Conservation (phyloP, 768 basidiomycete genomes). For the Rossbeevera mucosa region DNA sequence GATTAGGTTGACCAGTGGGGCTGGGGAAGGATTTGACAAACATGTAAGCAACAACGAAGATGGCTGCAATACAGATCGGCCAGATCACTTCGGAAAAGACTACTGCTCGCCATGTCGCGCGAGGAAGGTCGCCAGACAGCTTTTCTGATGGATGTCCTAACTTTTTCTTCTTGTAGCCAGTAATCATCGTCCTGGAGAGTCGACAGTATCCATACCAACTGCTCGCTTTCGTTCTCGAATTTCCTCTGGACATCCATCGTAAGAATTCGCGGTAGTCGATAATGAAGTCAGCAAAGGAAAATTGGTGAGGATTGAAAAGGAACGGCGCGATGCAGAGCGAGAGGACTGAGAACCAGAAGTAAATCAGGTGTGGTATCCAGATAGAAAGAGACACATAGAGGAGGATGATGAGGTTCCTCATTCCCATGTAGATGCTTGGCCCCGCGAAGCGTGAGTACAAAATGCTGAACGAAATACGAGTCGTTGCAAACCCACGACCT, state of each 20-base stretch:
- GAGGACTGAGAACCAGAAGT: constrained; percentile 97
- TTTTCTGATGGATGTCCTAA: constrained; percentile 98
- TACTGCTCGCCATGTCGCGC: constrained; percentile 83
- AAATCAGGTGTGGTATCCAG: constrained; percentile 93
- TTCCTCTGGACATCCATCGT: constrained; percentile 99
- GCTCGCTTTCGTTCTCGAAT: constrained; percentile 93
- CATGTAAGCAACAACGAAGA: constrained; percentile 86
- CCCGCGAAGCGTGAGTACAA: constrained; percentile 98
- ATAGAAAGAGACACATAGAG: constrained; percentile 89
- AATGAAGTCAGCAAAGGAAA: constrained; percentile 94
- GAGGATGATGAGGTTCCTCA: constrained; percentile 86
- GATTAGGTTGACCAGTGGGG: constrained; percentile 52
- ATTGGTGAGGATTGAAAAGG: constrained; percentile 99
- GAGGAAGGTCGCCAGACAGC: constrained; percentile 88
- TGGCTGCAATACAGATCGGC: constrained; percentile 67
- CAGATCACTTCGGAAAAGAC: constrained; percentile 79
- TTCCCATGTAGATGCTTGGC: constrained; percentile 98
- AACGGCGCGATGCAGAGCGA: constrained; percentile 96
- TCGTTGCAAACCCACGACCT: constrained; percentile 97
- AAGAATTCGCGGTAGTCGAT: constrained; percentile 98
- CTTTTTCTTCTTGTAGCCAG: constrained; percentile 99
- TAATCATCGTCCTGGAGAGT: constrained; percentile 93
- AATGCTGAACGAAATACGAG: constrained; percentile 91
- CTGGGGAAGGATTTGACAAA: constrained; percentile 90
- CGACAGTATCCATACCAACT: constrained; percentile 99